Evolutionary conservation across 2,329 filamentous ascomycete species (phyloP).

Genomic region (Chrysoporthe deuterocubensis): DNA sequence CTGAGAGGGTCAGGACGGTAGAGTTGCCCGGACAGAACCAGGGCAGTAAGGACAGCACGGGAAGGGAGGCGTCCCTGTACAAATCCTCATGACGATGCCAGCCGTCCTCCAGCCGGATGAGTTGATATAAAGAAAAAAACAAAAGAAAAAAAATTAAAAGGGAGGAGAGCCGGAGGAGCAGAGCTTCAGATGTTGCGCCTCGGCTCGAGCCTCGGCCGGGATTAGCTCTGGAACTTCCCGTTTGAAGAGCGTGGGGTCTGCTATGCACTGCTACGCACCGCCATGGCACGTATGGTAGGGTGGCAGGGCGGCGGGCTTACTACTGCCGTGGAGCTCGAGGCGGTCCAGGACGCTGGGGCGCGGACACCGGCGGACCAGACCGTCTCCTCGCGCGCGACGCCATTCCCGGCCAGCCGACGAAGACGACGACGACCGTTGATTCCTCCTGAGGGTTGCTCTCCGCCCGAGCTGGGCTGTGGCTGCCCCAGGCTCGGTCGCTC

Average conservation of each 20-base stretch:
- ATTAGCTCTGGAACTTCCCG: neutral
- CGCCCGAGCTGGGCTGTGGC: too few species aligned
- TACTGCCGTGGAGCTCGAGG: neutral
- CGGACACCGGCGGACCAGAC: neutral
- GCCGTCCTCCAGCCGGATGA: too few species aligned
- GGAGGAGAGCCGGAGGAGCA: neutral
- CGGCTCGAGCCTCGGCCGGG: slow-evolving; percentile 1
- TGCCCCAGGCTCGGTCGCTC: too few species aligned
- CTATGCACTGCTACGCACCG: neutral
- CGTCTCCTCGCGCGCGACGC: too few species aligned
- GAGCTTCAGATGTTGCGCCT: slow-evolving; percentile 7
- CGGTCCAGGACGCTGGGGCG: neutral
- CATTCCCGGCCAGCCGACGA: too few species aligned
- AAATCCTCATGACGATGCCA: neutral
- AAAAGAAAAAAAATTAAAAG: too few species aligned
- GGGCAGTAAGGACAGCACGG: too few species aligned
- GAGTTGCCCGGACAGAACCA: neutral
- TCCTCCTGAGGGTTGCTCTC: too few species aligned
- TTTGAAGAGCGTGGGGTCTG: slow-evolving; percentile 5
- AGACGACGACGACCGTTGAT: too few species aligned
- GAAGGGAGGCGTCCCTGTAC: too few species aligned
- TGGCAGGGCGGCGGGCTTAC: neutral
- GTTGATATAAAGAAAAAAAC: too few species aligned
- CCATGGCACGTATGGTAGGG: neutral
- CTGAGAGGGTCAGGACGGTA: too few species aligned